Conservation (phyloP, 2,329 filamentous ascomycete genomes). For the Chaetomium sp. region DNA sequence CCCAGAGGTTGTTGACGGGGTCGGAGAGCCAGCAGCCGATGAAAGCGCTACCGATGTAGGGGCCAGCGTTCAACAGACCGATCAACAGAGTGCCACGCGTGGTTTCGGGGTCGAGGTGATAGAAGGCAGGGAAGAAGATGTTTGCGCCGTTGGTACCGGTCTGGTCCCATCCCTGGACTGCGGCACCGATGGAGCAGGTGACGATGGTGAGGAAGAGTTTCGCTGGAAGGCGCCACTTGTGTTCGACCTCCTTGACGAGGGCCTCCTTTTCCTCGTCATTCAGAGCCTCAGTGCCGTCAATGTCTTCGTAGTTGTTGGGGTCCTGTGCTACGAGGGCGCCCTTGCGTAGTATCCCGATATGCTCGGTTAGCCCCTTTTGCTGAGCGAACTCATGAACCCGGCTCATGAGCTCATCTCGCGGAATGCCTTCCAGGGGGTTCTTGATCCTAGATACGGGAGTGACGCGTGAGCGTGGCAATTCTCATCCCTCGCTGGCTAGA, state of each 20-base stretch:
- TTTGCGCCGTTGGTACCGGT: conserved; percentile 66
- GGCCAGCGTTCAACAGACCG: conserved; percentile 66
- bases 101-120: conserved; percentile 48
- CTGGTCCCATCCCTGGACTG: conserved; percentile 71
- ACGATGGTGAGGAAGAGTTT: conserved; percentile 68
- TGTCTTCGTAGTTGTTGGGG: conserved; percentile 61
- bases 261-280: conserved; percentile 60
- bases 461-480: neutral
- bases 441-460: conserved; percentile 43
- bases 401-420: conserved; percentile 51
- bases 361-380: conserved; percentile 59
- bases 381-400: conserved; percentile 65
- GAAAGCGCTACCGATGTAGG: conserved; percentile 52
- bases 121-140: conserved; percentile 59
- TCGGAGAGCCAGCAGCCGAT: conserved; percentile 68
- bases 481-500: neutral
- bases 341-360: conserved; percentile 62
- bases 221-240: conserved; percentile 67
- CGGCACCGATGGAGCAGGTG: conserved; percentile 68
- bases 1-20: conserved; percentile 49
- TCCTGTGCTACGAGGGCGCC: conserved; percentile 76
- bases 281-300: conserved; percentile 60
- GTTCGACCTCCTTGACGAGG: conserved; percentile 63
- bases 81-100: conserved; percentile 51
- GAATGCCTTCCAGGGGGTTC: conserved; percentile 59